Evolutionary conservation across 177 flowering plant species (phyloP).

Genomic region (Vitis hybrid): DNA sequence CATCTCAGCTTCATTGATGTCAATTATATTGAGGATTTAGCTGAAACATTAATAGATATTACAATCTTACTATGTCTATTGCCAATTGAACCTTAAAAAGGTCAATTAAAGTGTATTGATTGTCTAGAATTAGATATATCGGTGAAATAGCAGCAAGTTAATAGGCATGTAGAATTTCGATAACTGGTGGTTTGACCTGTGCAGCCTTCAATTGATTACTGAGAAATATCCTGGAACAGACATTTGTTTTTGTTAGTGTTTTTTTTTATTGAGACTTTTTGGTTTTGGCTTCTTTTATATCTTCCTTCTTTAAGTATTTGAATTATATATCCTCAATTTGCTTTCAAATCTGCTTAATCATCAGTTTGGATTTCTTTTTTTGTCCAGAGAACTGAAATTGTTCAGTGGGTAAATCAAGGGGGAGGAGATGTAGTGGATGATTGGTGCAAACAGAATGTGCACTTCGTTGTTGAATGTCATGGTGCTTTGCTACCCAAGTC

Average conservation of each 20-base stretch:
- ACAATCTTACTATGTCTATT: neutral
- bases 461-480: constrained; percentile 77
- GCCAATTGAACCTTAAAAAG: neutral
- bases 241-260: no score
- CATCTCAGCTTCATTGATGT: neutral
- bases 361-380: constrained; percentile 6
- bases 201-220: neutral
- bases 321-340: neutral
- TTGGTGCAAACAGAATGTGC: constrained; percentile 31
- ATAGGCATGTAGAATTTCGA: neutral
- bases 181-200: neutral
- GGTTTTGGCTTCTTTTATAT: neutral
- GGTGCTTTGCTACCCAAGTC: constrained; percentile 35
- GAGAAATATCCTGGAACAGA: no score
- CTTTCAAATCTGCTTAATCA: neutral
- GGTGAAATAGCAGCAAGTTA: neutral
- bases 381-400: constrained; percentile 76
- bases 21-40: no score
- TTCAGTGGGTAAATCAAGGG: constrained; percentile 81
- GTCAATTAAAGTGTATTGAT: no score
- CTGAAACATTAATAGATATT: no score
- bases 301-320: neutral
- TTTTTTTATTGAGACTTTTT: no score
- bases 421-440: constrained; percentile 66
- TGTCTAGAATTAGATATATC: no score